These are phyloP conservation scores for Aurifilum marmelostoma DNA, from an alignment of 2,329 filamentous ascomycete genomes.

Conservation along the genomic window DNA sequence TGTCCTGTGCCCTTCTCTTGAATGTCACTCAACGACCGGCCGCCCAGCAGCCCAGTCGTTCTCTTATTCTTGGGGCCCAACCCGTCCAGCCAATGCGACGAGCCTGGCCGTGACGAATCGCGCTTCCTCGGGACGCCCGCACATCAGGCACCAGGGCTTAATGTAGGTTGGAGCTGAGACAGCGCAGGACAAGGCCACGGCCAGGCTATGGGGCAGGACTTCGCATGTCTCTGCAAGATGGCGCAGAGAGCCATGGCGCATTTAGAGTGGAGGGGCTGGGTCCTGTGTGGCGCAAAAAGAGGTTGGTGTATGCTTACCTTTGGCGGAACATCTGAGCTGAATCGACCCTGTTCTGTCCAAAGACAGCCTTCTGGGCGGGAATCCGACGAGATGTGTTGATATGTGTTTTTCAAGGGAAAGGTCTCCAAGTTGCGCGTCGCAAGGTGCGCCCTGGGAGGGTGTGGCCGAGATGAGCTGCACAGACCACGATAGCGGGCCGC, in stretches of 20 bases:
- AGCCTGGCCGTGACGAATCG: neutral
- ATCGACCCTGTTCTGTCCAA: slow-evolving; percentile 10
- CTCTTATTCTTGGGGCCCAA: neutral
- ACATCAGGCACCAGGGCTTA: neutral
- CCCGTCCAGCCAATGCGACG: neutral
- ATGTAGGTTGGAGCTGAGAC: neutral
- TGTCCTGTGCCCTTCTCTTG: neutral
- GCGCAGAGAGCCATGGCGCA: neutral
- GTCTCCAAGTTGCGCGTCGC: neutral
- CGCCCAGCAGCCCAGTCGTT: neutral
- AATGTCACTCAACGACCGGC: neutral
- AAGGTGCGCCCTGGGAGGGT: neutral
- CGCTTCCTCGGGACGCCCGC: neutral
- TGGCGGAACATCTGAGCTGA: slow-evolving; percentile 29
- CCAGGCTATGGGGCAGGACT: neutral
- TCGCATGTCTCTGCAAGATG: neutral
- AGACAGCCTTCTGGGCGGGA: neutral
- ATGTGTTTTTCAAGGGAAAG: neutral
- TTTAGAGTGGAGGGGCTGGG: neutral
- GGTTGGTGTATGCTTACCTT: slow-evolving; percentile 23
- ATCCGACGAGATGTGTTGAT: slow-evolving; percentile 7
- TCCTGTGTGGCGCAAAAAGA: neutral
- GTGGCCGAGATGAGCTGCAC: slow-evolving; percentile 19
- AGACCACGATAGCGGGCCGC: slow-evolving; percentile 17
- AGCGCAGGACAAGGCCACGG: neutral